Conservation (phyloP, 2,329 filamentous ascomycete species). For the Colletotrichum melonis region DNA sequence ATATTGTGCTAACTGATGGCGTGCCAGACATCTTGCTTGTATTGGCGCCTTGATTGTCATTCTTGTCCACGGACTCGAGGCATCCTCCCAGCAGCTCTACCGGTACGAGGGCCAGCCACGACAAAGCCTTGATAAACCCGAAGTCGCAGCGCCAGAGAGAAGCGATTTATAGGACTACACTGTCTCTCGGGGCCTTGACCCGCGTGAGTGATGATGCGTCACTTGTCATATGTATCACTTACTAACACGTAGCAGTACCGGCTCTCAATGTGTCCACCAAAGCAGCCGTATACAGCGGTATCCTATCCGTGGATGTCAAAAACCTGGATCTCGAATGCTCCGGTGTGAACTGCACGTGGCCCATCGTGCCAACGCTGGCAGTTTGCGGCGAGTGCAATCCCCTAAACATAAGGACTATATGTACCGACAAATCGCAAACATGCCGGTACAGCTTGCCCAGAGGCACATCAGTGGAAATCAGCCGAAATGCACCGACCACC, state of each 20-base stretch:
- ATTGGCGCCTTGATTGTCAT: constrained; percentile 50
- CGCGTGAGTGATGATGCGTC: constrained; percentile 12
- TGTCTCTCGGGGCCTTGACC: constrained; percentile 38
- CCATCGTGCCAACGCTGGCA: constrained; percentile 48
- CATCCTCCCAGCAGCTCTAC: constrained; percentile 53
- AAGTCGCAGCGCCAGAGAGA: constrained; percentile 44
- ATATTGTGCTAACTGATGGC: neutral
- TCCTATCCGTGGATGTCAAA: constrained; percentile 44
- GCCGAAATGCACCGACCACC: constrained; percentile 36
- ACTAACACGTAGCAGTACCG: constrained; percentile 34
- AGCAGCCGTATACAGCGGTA: constrained; percentile 51
- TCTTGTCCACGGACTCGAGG: constrained; percentile 50
- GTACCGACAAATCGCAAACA: constrained; percentile 38
- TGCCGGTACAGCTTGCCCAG: constrained; percentile 46
- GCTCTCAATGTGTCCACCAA: constrained; percentile 47
- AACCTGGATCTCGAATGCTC: constrained; percentile 43
- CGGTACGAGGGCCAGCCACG: constrained; percentile 44
- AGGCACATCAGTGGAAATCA: constrained; percentile 42
- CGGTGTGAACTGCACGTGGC: constrained; percentile 50
- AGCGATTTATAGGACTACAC: constrained; percentile 50
- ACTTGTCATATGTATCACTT: neutral
- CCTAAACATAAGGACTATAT: constrained; percentile 32
- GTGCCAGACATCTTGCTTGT: constrained; percentile 48
- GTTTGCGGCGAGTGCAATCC: constrained; percentile 48
- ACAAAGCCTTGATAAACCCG: constrained; percentile 31